Conservation (phyloP, 2,329 filamentous ascomycete species). For the Alternaria sp. region DNA sequence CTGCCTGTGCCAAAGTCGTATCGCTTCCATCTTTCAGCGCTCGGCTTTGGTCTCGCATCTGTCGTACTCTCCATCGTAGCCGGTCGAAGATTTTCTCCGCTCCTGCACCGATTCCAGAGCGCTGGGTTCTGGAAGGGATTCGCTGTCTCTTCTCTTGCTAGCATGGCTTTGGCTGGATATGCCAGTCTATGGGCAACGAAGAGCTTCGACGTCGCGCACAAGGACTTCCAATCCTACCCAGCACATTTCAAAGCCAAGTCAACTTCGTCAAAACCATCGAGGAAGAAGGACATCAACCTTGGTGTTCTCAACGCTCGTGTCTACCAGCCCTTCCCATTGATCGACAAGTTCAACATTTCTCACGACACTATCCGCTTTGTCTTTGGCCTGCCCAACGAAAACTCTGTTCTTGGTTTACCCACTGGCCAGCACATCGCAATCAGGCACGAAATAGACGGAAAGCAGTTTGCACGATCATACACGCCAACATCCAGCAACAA, state of each 20-base stretch:
- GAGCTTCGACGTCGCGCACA: slow-evolving; percentile 23
- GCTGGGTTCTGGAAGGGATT: slow-evolving; percentile 27
- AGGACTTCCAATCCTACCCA: slow-evolving; percentile 24
- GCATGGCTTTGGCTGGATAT: slow-evolving; percentile 14
- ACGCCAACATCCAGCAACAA: slow-evolving; percentile 62
- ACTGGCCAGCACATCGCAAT: slow-evolving; percentile 50
- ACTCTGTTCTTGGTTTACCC: slow-evolving; percentile 44
- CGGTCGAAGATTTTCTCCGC: slow-evolving; percentile 16
- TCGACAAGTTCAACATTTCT: slow-evolving; percentile 24
- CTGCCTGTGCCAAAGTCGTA: slow-evolving; percentile 21
- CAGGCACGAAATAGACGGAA: slow-evolving; percentile 73
- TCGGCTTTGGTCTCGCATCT: slow-evolving; percentile 15
- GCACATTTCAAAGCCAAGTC: slow-evolving; percentile 24
- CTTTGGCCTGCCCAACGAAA: slow-evolving; percentile 35
- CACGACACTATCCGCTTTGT: slow-evolving; percentile 35
- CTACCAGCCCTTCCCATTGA: slow-evolving; percentile 60
- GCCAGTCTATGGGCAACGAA: slow-evolving; percentile 21
- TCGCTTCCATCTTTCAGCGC: slow-evolving; percentile 9
- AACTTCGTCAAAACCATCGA: slow-evolving; percentile 7
- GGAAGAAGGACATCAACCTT: slow-evolving; percentile 27
- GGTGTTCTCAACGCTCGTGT: slow-evolving; percentile 61
- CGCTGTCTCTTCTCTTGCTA: slow-evolving; percentile 19
- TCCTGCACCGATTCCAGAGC: slow-evolving; percentile 17
- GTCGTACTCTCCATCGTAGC: slow-evolving; percentile 12
- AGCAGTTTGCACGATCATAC: slow-evolving; percentile 31